Evolutionary conservation across 768 basidiomycete genomes (phyloP).

Genomic region (Paxillus involutus): DNA sequence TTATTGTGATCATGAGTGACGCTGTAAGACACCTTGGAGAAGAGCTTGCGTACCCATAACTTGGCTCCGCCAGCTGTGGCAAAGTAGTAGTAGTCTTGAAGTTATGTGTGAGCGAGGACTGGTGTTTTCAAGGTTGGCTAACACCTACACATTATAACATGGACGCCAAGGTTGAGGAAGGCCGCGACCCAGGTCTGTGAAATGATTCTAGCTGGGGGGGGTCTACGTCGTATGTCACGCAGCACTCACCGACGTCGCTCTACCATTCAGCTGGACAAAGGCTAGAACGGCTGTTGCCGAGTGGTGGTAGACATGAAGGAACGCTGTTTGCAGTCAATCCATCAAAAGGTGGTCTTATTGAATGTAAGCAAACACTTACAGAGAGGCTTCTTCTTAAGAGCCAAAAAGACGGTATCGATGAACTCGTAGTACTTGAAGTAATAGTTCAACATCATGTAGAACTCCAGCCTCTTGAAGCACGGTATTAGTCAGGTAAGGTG

Average conservation of each 20-base stretch:
- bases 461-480: too few relatives aligned
- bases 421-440: too few relatives aligned
- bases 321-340: too few relatives aligned
- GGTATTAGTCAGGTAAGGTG: slow-evolving; percentile 1
- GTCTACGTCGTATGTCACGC: background rate
- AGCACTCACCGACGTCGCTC: slow-evolving; percentile 77
- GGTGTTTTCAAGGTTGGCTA: background rate
- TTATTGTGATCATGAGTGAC: background rate
- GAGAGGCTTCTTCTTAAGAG: too few relatives aligned
- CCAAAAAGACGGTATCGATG: too few relatives aligned
- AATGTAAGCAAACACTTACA: too few relatives aligned
- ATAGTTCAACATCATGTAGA: too few relatives aligned
- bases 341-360: too few relatives aligned
- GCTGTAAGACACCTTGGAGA: background rate
- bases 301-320: too few relatives aligned
- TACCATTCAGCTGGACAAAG: slow-evolving; percentile 88
- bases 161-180: slow-evolving; percentile 82
- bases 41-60: slow-evolving; percentile 12
- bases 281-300: slow-evolving; percentile 93
- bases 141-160: slow-evolving; percentile 92
- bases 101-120: slow-evolving; percentile 1
- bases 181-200: slow-evolving; percentile 90
- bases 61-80: slow-evolving; percentile 71
- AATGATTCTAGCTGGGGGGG: background rate
- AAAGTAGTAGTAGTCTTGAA: slow-evolving; percentile 94